A percentile compares a stretch with the other conserved stretches of the same genome.
These are phyloP conservation scores for Podospora tetraspora DNA, from an alignment of 495 filamentous ascomycete genomes.

Conservation along the genomic window DNA sequence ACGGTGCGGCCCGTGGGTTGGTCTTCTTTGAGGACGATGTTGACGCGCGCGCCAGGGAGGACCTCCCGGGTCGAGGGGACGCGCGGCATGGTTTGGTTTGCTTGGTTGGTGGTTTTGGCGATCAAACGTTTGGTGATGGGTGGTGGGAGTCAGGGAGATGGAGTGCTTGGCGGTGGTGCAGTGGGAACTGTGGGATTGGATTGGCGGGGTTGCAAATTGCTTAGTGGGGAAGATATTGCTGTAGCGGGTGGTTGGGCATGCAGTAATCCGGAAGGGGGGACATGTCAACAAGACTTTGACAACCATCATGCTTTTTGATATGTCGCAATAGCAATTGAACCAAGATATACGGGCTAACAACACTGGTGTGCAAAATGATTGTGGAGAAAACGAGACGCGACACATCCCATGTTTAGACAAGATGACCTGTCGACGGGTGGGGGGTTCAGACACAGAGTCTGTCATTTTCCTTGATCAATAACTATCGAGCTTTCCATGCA, in stretches of 20 bases:
- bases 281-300: not conserved
- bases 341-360: no score
- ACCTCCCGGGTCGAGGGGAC: slow-evolving; percentile 51
- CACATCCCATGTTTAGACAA: no score
- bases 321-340: no score
- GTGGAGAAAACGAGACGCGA: no score
- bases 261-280: no score
- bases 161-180: not conserved
- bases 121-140: slow-evolving; percentile 1
- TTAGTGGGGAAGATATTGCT: not conserved
- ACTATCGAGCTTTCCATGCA: no score
- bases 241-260: not conserved
- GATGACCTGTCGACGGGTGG: no score
- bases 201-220: not conserved
- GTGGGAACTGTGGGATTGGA: not conserved
- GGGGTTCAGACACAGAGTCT: no score
- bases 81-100: slow-evolving; percentile 7
- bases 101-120: not conserved
- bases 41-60: slow-evolving; percentile 53
- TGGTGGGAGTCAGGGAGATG: not conserved
- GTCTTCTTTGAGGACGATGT: slow-evolving; percentile 65
- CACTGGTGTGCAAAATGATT: no score
- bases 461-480: no score
- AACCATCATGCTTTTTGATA: no score
- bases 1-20: slow-evolving; percentile 66